Conservation (phyloP, 306 rosid species). For the Rosa persica region DNA sequence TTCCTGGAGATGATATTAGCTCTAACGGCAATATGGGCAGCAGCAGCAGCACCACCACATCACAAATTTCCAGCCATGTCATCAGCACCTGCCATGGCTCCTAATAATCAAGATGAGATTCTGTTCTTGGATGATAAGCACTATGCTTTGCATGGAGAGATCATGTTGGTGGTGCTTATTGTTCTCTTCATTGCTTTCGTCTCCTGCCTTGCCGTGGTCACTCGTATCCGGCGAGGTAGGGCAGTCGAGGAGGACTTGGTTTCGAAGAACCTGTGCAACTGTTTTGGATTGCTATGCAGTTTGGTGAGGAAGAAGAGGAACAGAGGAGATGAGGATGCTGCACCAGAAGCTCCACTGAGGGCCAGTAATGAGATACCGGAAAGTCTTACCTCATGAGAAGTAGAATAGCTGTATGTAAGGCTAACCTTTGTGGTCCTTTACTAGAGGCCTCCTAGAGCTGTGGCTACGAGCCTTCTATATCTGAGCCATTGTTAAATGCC, state of each 20-base stretch:
- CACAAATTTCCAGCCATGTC: not conserved
- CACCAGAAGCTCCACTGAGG: constrained; percentile 1
- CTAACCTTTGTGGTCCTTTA: not conserved
- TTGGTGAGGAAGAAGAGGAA: constrained; percentile 1
- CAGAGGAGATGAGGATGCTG: not conserved
- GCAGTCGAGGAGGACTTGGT: not conserved
- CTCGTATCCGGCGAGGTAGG: constrained; percentile 26
- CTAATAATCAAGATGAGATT: constrained; percentile 31
- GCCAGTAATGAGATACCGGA: not conserved
- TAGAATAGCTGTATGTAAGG: not conserved
- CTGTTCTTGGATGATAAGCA: constrained; percentile 36
- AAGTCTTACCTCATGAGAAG: not conserved
- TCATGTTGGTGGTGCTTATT: constrained; percentile 39
- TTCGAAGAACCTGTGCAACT: not conserved
- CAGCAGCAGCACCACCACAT: not conserved
- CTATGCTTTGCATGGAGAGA: constrained; percentile 51
- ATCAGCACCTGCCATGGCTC: constrained; percentile 23
- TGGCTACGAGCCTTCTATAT: constrained; percentile 2
- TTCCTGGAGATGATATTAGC: not conserved
- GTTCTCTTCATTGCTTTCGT: constrained; percentile 40
- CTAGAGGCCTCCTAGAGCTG: not conserved
- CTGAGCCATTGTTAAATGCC: not conserved
- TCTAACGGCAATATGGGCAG: not conserved
- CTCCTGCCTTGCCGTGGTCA: constrained; percentile 24
- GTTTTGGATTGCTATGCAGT: not conserved